Evolutionary conservation across 140 eudicot genomes (phyloP).

Genomic region (Flaveria floridana): DNA sequence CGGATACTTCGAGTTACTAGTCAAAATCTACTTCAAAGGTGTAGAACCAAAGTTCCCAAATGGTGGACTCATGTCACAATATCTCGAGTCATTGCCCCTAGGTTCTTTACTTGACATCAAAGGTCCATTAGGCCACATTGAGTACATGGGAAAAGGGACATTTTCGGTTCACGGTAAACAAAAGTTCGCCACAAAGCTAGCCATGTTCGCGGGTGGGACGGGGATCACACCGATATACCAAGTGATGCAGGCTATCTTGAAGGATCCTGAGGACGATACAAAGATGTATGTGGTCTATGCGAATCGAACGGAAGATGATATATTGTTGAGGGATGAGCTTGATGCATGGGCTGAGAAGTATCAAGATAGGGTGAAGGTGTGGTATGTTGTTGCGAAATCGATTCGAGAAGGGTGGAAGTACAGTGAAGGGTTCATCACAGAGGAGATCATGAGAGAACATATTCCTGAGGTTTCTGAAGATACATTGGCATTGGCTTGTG

Average conservation of each 20-base stretch:
- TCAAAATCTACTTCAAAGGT: conserved; percentile 72
- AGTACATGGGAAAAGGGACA: conserved; percentile 72
- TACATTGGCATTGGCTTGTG: conserved; percentile 74
- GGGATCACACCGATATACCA: conserved; percentile 94
- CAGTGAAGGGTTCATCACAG: conserved; percentile 58
- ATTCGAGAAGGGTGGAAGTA: conserved; percentile 70
- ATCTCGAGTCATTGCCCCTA: conserved; percentile 54
- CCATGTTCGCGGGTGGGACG: conserved; percentile 95
- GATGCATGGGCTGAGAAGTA: conserved; percentile 70
- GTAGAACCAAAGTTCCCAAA: conserved; percentile 77
- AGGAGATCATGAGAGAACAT: conserved; percentile 56
- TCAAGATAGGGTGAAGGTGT: conserved; percentile 65
- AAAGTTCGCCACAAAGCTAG: conserved; percentile 68
- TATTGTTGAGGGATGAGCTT: conserved; percentile 69
- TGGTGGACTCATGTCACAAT: conserved; percentile 86
- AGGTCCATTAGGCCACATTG: conserved; percentile 97
- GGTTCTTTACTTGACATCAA: conserved; percentile 70
- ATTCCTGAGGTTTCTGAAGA: conserved; percentile 50
- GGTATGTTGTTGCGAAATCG: conserved; percentile 72
- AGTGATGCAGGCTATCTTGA: conserved; percentile 85
- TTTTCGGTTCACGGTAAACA: conserved; percentile 68
- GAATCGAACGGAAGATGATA: conserved; percentile 90
- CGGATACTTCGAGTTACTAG: conserved; percentile 80
- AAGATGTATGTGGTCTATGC: conserved; percentile 89
- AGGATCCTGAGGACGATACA: conserved; percentile 85